Evolutionary conservation across 441 rosid species (phyloP), one percentile per base, ranked within the genome.

Genomic region (Gossypium schwendimanii): DNA sequence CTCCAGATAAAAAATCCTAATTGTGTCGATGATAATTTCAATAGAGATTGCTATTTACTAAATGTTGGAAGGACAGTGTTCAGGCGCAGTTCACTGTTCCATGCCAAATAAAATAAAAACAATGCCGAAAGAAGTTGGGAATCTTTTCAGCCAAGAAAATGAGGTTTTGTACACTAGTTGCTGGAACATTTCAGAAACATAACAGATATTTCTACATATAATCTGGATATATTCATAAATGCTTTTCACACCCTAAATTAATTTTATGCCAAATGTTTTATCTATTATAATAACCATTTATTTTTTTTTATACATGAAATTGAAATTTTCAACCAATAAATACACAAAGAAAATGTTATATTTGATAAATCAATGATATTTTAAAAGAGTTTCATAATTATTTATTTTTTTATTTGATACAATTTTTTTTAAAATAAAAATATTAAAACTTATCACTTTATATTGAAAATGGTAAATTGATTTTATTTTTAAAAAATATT

Each of bases 21-120:
- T 33, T 6, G 6, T 6, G 39, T 33, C 0, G 39, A 33, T 33
- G 39, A 33, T 23, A 23, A 17, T 69, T 63, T 73, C 15, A 62
- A 44, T 70, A 28, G 61, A 75, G 23, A 44, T 28, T 54, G 41
- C 64, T 53, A 54, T n/a, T 76, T 81, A 63, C 67, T 55, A 53
- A 54, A 7, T 73, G 17, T 18, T 65, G 77, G 62, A 71, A 59
- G 31, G 59, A 58, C 50, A 60, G 50, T 14, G 39, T 14, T 47
- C 55, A 23, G 52, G 1, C 2, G 23, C 63, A 39, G 36, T 58
- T 74, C 71, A 69, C 15, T 75, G 52, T 58, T 75, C 72, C 52
- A 73, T 70, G 41, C 79, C 71, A 67, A 67, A 69, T 63, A 18
- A 64, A 76, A 73, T 65, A 59, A 73, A 75, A 77, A 78, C 73